Evolutionary conservation across 345 rosid species (phyloP).

Genomic region (Brassica juncea): DNA sequence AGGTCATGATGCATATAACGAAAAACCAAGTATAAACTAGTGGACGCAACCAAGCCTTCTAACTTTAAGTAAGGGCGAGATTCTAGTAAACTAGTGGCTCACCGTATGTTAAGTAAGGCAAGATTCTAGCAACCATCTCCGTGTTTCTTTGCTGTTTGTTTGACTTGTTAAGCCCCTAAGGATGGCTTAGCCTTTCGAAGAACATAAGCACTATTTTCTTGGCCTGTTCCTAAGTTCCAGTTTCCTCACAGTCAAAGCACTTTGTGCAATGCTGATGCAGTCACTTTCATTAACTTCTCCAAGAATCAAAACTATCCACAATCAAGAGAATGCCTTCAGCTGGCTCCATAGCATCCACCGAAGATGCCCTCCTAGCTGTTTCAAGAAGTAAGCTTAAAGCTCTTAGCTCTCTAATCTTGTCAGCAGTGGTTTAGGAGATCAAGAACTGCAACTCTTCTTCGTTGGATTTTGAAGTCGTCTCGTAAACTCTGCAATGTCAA

Average conservation of each 20-base stretch:
- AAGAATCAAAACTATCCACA: conserved; percentile 83
- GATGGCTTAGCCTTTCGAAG: conserved; percentile 87
- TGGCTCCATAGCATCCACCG: conserved; percentile 98
- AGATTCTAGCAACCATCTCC: conserved; percentile 98
- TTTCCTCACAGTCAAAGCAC: conserved; percentile 87
- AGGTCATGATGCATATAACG: too few species aligned
- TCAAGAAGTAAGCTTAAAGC: conserved; percentile 95
- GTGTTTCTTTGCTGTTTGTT: conserved; percentile 97
- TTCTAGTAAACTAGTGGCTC: conserved; percentile 49
- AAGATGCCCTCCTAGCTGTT: conserved; percentile 92
- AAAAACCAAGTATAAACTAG: too few species aligned
- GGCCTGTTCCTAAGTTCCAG: conserved; percentile 90
- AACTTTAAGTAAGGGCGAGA: too few species aligned
- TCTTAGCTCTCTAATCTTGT: conserved; percentile 85
- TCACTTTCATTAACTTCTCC: conserved; percentile 97
- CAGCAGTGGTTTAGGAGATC: conserved; percentile 95
- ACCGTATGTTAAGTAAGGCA: conserved; percentile 95
- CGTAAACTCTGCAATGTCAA: conserved; percentile 61
- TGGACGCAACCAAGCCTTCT: too few species aligned
- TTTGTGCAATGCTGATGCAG: conserved; percentile 68
- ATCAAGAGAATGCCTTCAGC: conserved; percentile 98
- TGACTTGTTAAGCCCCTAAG: conserved; percentile 81
- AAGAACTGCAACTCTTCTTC: conserved; percentile 92
- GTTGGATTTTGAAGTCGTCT: conserved; percentile 91
- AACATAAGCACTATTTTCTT: conserved; percentile 94